These are phyloP conservation scores for Lepidopterella palustris DNA, from an alignment of 495 filamentous ascomycete species.

Conservation along the genomic window DNA sequence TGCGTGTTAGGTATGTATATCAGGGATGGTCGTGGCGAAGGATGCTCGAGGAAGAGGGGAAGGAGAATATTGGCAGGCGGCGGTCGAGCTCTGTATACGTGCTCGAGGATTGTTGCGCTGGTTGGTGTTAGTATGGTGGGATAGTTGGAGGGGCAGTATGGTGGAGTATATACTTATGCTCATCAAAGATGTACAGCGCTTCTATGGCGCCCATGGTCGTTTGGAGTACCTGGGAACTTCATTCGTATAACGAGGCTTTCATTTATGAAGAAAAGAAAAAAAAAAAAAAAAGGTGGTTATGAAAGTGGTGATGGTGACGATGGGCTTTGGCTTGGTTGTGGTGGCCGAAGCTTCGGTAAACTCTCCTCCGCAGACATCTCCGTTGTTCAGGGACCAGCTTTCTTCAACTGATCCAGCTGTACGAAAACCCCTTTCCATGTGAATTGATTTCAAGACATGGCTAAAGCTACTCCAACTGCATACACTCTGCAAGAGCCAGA, in stretches of 20 bases:
- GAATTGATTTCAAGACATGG: too few relatives aligned
- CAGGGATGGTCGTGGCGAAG: constrained; percentile 74
- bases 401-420: too few relatives aligned
- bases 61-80: constrained; percentile 69
- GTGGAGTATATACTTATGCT: constrained; percentile 59
- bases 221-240: not conserved
- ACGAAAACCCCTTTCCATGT: too few relatives aligned
- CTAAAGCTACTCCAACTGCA: not conserved
- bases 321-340: not conserved
- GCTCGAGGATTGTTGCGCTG: constrained; percentile 59
- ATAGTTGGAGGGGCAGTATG: constrained; percentile 14
- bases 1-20: constrained; percentile 73
- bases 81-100: constrained; percentile 66
- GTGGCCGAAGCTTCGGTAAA: not conserved
- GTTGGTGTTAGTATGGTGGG: too few relatives aligned
- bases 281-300: too few relatives aligned
- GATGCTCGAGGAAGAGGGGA: constrained; percentile 79
- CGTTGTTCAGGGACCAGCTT: not conserved
- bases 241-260: not conserved
- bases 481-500: not conserved
- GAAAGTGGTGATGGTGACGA: too few relatives aligned
- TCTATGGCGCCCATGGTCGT: constrained; percentile 62
- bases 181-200: constrained; percentile 93
- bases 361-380: constrained; percentile 1
- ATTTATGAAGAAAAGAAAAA: not conserved